Percentiles rank a stretch among this genome's conserved stretches.
Evolutionary conservation across 495 filamentous ascomycete species (phyloP).

Genomic region (Penicillium macrosclerotiorum): DNA sequence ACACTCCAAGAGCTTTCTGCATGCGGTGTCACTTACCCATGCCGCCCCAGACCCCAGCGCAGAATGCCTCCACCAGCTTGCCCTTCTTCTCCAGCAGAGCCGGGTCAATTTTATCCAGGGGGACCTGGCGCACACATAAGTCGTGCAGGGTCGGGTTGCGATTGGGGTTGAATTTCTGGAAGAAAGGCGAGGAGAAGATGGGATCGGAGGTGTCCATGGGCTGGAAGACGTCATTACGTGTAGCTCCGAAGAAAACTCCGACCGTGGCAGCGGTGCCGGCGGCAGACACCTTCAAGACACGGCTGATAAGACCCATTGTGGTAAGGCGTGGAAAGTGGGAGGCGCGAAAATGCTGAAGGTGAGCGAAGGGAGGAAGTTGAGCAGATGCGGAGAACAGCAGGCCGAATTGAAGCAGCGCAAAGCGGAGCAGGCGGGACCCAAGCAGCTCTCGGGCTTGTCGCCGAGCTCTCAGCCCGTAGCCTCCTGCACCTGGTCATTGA

Average conservation of each 20-base stretch:
- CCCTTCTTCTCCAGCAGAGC: constrained; percentile 60
- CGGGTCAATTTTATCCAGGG: constrained; percentile 61
- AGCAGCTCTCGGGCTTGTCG: too few relatives aligned
- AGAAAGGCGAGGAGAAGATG: constrained; percentile 56
- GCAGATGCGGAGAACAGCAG: neutral
- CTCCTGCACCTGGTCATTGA: too few relatives aligned
- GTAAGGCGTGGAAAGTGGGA: neutral
- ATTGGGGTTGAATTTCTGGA: constrained; percentile 58
- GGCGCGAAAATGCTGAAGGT: neutral
- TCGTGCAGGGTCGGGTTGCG: constrained; percentile 62
- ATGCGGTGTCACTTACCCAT: constrained; percentile 45
- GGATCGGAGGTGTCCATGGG: constrained; percentile 56
- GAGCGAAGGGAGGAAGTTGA: neutral
- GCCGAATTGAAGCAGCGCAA: too few relatives aligned
- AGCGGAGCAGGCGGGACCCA: too few relatives aligned
- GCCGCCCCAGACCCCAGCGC: constrained; percentile 64
- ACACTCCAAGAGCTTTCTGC: neutral
- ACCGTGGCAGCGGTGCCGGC: constrained; percentile 40
- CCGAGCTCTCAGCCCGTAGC: too few relatives aligned
- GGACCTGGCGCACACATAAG: constrained; percentile 58
- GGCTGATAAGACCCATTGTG: constrained; percentile 50
- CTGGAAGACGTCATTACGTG: constrained; percentile 44
- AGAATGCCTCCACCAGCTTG: constrained; percentile 60
- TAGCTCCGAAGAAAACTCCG: constrained; percentile 42
- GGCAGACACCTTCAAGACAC: constrained; percentile 40